Evolutionary conservation across 2,329 filamentous ascomycete genomes (phyloP), one percentile per base, ranked within the genome.

Genomic region (Truncatella angustata): DNA sequence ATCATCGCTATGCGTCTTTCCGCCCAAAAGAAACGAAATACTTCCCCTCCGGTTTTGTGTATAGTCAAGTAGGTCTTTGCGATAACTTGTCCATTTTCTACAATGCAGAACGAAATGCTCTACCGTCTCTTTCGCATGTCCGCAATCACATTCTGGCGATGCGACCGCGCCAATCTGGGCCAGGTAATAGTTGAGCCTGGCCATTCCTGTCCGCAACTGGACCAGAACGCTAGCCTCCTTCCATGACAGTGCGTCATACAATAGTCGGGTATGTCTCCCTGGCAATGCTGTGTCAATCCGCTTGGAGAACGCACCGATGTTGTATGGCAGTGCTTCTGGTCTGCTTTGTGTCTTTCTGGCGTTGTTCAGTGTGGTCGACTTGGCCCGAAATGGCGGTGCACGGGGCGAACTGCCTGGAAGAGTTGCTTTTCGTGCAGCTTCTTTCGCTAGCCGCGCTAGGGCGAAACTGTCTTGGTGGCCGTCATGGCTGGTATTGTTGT

Each of bases 301-400:
- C 24, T 40, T 49, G 18, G 46, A 49, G 46, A 39, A 49, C 12
- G 18, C 35, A 7, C 46, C 46, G 3, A 49, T 20, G 14, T 34
- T 40, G 14, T 48, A 42, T 14, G 36, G 43, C 35, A 52, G 34
- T 32, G 20, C n/a, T 24, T 18, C 14, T n/a, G 1, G 7, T 3
- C 14, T 18, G 3, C 14, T 6, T 6, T 28, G 43, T 10, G 34
- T 40, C 12, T 20, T 43, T 32, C 26, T 23, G 6, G 43, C 43
- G 2, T 23, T 24, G 24, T 36, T 48, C 7, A 50, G 39, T 24
- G 37, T 53, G 26, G 51, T 53, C n/a, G 51, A 53, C 24, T 44
- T 53, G 21, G 51, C 44, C 26, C 45, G 24, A 16, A 37, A 49
- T 14, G 45, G 20, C 28, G 18, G 7, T 10, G 10, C 23, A 16